Percentiles rank a stretch among this genome's conserved stretches.
Evolutionary conservation across 2,329 filamentous ascomycete genomes (phyloP).

Genomic region (Phaeophleospora eucalypticola): DNA sequence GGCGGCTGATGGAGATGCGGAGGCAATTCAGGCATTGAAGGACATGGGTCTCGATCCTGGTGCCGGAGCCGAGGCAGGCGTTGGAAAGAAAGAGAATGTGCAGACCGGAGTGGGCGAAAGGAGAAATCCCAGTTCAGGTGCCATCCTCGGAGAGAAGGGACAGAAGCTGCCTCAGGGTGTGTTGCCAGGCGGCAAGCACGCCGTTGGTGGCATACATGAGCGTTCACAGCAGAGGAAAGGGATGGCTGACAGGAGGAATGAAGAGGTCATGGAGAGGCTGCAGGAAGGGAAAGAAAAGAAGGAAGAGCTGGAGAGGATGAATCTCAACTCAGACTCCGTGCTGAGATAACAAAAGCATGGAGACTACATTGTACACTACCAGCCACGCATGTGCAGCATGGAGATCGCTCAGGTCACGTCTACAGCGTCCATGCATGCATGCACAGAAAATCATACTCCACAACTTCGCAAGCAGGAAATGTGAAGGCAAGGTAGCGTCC

Average conservation of each 20-base stretch:
- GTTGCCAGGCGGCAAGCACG: slow-evolving; percentile 30
- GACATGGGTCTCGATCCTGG: slow-evolving; percentile 28
- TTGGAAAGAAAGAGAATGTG: slow-evolving; percentile 25
- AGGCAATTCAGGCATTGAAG: slow-evolving; percentile 26
- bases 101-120: slow-evolving; percentile 22
- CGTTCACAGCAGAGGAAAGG: slow-evolving; percentile 28
- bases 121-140: slow-evolving; percentile 19
- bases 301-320: slow-evolving; percentile 20
- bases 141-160: slow-evolving; percentile 28
- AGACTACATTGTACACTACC: background rate
- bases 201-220: slow-evolving; percentile 28
- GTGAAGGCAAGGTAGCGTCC: too few relatives aligned
- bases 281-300: slow-evolving; percentile 26
- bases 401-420: too few relatives aligned
- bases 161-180: slow-evolving; percentile 32
- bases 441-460: too few relatives aligned
- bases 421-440: too few relatives aligned
- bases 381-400: too few relatives aligned
- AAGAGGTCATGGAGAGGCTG: slow-evolving; percentile 26
- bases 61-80: slow-evolving; percentile 25
- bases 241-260: slow-evolving; percentile 24
- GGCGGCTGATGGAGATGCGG: slow-evolving; percentile 29
- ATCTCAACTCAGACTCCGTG: slow-evolving; percentile 17
- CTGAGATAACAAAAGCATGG: slow-evolving; percentile 9
- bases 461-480: too few relatives aligned